A percentile compares a stretch with the other conserved stretches of the same genome.
phyloP scores from a whole-genome alignment of 176 grass and related monocot species.

The Lolium multiflorum region DNA sequence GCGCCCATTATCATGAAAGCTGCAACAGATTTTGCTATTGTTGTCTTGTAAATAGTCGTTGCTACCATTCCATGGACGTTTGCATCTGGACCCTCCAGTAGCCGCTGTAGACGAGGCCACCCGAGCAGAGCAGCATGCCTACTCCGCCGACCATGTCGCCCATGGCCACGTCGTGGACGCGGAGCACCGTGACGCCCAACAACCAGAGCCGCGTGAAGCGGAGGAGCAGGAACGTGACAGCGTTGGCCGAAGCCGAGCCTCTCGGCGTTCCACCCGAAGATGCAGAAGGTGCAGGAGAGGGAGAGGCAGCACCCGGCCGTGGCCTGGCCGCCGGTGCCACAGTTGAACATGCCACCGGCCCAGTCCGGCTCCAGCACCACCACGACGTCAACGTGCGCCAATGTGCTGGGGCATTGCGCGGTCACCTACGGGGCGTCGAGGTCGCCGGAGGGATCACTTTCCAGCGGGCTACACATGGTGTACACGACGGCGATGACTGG shows the following conservation, averaged over 20 bases:
- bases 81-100: conserved; percentile 87
- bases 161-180: conserved; percentile 51
- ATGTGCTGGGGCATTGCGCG: not conserved
- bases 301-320: conserved; percentile 44
- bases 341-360: conserved; percentile 65
- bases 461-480: conserved; percentile 63
- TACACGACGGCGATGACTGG: conserved; percentile 62
- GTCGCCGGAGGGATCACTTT: conserved; percentile 16
- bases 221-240: conserved; percentile 65
- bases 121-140: conserved; percentile 58
- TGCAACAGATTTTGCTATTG: no score
- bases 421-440: not conserved
- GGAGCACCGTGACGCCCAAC: conserved; percentile 70
- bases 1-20: no score
- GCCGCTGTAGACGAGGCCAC: conserved; percentile 73
- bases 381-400: not conserved
- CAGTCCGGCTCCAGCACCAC: conserved; percentile 65
- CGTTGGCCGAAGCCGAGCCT: conserved; percentile 70
- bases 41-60: no score
- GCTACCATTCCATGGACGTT: no score
- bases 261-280: conserved; percentile 88
- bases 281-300: conserved; percentile 69
- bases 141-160: conserved; percentile 53
- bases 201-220: conserved; percentile 77
- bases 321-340: conserved; percentile 10